A percentile compares a stretch with the other conserved stretches of the same genome.
Evolutionary conservation across 352 stramenopile species (phyloP).

Genomic region (Pythium guiyangense): DNA sequence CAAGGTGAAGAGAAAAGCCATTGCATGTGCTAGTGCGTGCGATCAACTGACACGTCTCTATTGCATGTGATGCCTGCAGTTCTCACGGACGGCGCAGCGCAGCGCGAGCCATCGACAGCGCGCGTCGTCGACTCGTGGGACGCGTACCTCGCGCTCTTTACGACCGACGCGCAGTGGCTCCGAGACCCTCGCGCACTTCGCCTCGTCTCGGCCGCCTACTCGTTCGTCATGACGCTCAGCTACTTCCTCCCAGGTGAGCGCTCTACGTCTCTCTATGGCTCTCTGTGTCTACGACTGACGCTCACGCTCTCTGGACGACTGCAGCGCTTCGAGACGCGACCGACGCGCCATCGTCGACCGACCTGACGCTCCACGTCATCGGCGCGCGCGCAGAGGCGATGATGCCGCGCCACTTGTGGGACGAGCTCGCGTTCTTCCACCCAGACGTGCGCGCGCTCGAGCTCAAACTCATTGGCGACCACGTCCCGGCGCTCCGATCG

Average conservation of each 20-base stretch:
- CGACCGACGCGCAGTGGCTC: conserved; percentile 25
- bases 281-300: background rate
- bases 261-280: background rate
- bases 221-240: conserved; percentile 61
- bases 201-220: conserved; percentile 64
- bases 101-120: too few species aligned
- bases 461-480: conserved; percentile 63
- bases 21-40: too few species aligned
- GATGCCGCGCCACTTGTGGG: conserved; percentile 70
- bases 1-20: conserved; percentile 30
- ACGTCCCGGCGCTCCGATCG: conserved; percentile 36
- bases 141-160: conserved; percentile 40
- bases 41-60: too few species aligned
- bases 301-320: background rate
- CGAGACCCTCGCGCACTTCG: conserved; percentile 26
- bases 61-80: background rate
- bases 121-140: conserved; percentile 26
- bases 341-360: conserved; percentile 5
- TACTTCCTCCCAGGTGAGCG: conserved; percentile 29
- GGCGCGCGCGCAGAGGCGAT: conserved; percentile 68
- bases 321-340: background rate
- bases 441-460: conserved; percentile 20
- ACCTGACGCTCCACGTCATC: conserved; percentile 44
- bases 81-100: background rate
- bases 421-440: conserved; percentile 45